phyloP scores from a whole-genome alignment of 805 yeast species.

The Jamesozyma spencerorum region DNA sequence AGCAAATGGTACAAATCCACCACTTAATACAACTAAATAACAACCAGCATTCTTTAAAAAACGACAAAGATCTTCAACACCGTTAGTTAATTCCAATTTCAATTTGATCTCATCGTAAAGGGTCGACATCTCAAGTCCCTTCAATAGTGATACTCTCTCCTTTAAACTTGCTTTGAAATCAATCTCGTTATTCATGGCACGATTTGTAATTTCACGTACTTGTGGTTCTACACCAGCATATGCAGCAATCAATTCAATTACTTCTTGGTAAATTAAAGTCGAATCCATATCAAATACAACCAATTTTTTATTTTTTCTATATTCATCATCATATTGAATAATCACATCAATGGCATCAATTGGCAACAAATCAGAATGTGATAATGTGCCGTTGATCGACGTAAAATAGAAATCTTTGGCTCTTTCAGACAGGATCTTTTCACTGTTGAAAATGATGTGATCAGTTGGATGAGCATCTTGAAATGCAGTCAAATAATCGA shows the following conservation, averaged over 20 bases:
- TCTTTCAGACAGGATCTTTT: conserved; percentile 10
- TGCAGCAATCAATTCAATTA: conserved; percentile 89
- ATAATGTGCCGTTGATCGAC: neutral
- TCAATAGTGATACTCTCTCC: conserved; percentile 67
- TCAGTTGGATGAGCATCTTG: neutral
- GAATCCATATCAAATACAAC: conserved; percentile 97
- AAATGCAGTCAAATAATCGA: neutral
- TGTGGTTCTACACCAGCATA: conserved; percentile 83
- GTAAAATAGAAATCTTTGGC: conserved; percentile 13
- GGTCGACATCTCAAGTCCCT: conserved; percentile 63
- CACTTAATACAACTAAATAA: conserved; percentile 79
- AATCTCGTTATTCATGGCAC: conserved; percentile 95
- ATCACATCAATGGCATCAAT: conserved; percentile 17
- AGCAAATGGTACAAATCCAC: conserved; percentile 91
- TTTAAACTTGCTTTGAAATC: conserved; percentile 78
- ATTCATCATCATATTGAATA: conserved; percentile 16
- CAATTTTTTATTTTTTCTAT: conserved; percentile 35
- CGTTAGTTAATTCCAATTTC: conserved; percentile 70
- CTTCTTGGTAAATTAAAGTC: conserved; percentile 91
- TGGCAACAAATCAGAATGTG: neutral
- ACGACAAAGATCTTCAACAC: conserved; percentile 63
- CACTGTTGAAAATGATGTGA: conserved; percentile 3
- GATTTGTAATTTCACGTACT: conserved; percentile 80
- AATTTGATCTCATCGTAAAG: conserved; percentile 73
- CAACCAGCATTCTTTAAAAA: conserved; percentile 55